A percentile compares a stretch with the other conserved stretches of the same genome.
These are phyloP conservation scores for Tilletia indica DNA, from an alignment of 1,284 basidiomycete species.

Conservation along the genomic window DNA sequence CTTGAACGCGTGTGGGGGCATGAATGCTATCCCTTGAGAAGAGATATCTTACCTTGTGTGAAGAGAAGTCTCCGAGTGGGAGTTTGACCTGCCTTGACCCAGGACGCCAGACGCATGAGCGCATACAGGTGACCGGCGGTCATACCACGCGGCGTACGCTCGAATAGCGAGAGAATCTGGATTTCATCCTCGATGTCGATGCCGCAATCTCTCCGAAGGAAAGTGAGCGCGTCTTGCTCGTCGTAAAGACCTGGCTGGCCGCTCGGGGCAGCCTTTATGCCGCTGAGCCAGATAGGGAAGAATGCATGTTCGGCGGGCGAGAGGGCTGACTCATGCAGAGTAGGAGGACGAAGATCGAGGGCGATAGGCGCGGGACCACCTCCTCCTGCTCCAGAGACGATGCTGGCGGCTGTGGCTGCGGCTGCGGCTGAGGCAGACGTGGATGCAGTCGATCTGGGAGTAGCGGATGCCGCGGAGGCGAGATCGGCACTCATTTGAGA, in stretches of 20 bases:
- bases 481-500: not conserved
- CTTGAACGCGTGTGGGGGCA: not conserved
- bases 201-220: constrained; percentile 46
- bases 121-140: constrained; percentile 51
- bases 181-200: constrained; percentile 49
- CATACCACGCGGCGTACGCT: constrained; percentile 48
- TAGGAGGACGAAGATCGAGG: constrained; percentile 30
- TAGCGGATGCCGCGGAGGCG: constrained; percentile 5
- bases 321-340: constrained; percentile 49
- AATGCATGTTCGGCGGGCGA: constrained; percentile 49
- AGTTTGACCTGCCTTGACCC: constrained; percentile 46
- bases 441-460: not conserved
- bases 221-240: constrained; percentile 51
- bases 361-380: constrained; percentile 21
- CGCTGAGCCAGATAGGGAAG: constrained; percentile 42
- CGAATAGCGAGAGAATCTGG: constrained; percentile 53
- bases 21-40: not conserved
- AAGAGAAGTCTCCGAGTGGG: constrained; percentile 44
- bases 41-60: constrained; percentile 33
- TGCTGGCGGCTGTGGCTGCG: not conserved
- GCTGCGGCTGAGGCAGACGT: not conserved
- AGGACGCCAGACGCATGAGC: constrained; percentile 50
- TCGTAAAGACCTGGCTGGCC: constrained; percentile 48
- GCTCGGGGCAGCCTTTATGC: constrained; percentile 45
- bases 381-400: not conserved